Evolutionary conservation across 2,329 filamentous ascomycete species (phyloP).

Genomic region (Pseudogymnoascus sp.): DNA sequence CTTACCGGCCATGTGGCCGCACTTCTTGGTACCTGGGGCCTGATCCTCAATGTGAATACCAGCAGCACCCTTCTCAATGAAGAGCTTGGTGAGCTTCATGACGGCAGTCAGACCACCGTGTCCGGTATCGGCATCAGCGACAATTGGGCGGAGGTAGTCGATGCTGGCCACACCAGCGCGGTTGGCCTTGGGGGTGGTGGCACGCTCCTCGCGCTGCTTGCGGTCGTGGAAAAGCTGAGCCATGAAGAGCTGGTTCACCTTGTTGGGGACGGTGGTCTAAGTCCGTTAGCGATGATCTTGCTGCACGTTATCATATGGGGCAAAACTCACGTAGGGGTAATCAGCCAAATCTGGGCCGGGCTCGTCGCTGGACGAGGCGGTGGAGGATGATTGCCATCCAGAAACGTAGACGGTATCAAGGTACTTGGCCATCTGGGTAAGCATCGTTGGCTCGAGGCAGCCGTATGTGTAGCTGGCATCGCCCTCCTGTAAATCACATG

Average conservation of each 20-base stretch:
- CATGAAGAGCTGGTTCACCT: slow-evolving; percentile 95
- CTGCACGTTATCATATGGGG: background rate
- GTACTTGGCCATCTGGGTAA: slow-evolving; percentile 99
- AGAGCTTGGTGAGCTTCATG: slow-evolving; percentile 98
- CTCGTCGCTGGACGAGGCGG: slow-evolving; percentile 88
- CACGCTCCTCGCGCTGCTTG: slow-evolving; percentile 92
- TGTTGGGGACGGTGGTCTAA: slow-evolving; percentile 95
- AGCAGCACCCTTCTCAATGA: slow-evolving; percentile 91
- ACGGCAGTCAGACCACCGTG: slow-evolving; percentile 96
- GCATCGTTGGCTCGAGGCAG: slow-evolving; percentile 94
- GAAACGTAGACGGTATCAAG: slow-evolving; percentile 98
- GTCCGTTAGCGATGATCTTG: background rate
- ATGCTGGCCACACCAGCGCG: slow-evolving; percentile 68
- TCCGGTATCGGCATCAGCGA: slow-evolving; percentile 94
- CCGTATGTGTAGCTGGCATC: slow-evolving; percentile 93
- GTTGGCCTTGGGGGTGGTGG: slow-evolving; percentile 65
- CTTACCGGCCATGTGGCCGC: slow-evolving; percentile 98
- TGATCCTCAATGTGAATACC: slow-evolving; percentile 99
- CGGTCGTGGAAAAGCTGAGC: slow-evolving; percentile 99
- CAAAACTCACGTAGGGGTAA: slow-evolving; percentile 70
- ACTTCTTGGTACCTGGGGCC: slow-evolving; percentile 98
- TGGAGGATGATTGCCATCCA: slow-evolving; percentile 97
- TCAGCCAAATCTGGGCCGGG: slow-evolving; percentile 96
- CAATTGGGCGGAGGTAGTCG: slow-evolving; percentile 91
- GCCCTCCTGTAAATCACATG: slow-evolving; percentile 47